Percentiles rank a stretch among this genome's conserved stretches.
Conservation (phyloP, 345 rosid species). For the Isatis tinctoria region DNA sequence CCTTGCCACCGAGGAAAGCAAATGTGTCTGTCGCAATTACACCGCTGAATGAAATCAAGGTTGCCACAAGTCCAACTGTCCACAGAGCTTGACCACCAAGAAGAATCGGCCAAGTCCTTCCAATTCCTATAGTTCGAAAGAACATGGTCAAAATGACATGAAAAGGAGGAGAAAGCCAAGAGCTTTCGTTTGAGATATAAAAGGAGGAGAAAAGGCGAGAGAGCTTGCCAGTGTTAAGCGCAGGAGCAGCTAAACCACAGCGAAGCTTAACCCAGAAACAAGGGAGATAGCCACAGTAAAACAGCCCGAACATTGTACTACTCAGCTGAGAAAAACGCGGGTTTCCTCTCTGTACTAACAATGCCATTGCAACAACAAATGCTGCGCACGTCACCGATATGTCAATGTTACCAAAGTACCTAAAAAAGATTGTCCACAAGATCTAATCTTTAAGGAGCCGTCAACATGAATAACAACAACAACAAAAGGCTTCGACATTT, state of each 20-base stretch:
- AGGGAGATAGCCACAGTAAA: constrained; percentile 91
- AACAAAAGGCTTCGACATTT: background rate
- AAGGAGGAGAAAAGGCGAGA: constrained; percentile 8
- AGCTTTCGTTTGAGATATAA: background rate
- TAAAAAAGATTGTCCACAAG: constrained; percentile 26
- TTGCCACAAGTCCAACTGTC: constrained; percentile 94
- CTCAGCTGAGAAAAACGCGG: constrained; percentile 95
- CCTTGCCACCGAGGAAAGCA: constrained; percentile 96
- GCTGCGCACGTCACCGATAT: constrained; percentile 77
- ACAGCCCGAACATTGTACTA: constrained; percentile 82
- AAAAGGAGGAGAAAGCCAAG: background rate
- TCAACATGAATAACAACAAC: background rate
- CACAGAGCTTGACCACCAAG: constrained; percentile 91
- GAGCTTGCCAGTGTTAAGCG: constrained; percentile 71
- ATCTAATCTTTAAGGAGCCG: background rate
- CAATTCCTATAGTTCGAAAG: constrained; percentile 39
- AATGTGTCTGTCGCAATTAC: constrained; percentile 86
- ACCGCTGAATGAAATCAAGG: constrained; percentile 75
- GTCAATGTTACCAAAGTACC: constrained; percentile 87
- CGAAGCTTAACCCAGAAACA: constrained; percentile 95
- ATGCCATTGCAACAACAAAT: constrained; percentile 69
- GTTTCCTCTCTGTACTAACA: constrained; percentile 81
- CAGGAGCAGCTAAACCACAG: constrained; percentile 78
- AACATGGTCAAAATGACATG: constrained; percentile 15
- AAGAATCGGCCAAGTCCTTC: constrained; percentile 69